Percentiles rank a stretch among this genome's conserved stretches.
Evolutionary conservation across 768 basidiomycete species (phyloP).

Genomic region (Russula vinacea): DNA sequence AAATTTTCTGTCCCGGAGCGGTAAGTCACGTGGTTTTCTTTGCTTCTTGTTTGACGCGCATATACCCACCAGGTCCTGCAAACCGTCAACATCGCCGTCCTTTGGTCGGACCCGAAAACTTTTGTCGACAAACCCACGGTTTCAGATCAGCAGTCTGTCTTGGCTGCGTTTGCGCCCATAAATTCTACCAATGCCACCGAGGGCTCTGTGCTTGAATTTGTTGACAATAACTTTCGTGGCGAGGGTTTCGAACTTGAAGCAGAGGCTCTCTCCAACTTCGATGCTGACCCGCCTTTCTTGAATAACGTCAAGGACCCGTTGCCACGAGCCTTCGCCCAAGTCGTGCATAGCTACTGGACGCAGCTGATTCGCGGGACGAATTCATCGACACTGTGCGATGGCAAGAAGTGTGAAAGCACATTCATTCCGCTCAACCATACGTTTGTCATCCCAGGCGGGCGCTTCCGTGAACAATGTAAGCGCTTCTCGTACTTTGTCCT

Average conservation of each 20-base stretch:
- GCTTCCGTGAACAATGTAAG: conserved; percentile 84
- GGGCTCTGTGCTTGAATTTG: conserved; percentile 62
- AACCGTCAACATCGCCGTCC: conserved; percentile 74
- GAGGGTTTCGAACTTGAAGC: conserved; percentile 83
- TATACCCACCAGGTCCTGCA: conserved; percentile 60
- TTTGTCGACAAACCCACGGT: conserved; percentile 87
- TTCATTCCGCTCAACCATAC: conserved; percentile 90
- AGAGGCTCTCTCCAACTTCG: conserved; percentile 59
- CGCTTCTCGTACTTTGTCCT: conserved; percentile 31
- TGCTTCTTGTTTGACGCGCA: conserved; percentile 4
- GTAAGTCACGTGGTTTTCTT: conserved; percentile 43
- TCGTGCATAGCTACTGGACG: conserved; percentile 85
- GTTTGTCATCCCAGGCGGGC: conserved; percentile 83
- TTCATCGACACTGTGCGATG: conserved; percentile 57
- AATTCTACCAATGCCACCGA: conserved; percentile 50
- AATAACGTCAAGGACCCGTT: conserved; percentile 66
- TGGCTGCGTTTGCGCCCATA: conserved; percentile 60
- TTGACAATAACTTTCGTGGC: conserved; percentile 72
- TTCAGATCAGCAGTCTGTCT: conserved; percentile 59
- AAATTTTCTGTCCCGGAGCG: conserved; percentile 78
- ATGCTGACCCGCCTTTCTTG: conserved; percentile 60
- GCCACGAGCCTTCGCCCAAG: conserved; percentile 65
- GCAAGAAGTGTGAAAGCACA: conserved; percentile 68
- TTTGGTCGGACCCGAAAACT: conserved; percentile 81
- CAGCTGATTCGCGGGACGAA: conserved; percentile 78